phyloP scores from a whole-genome alignment of 345 rosid species.

The Salix exigua region DNA sequence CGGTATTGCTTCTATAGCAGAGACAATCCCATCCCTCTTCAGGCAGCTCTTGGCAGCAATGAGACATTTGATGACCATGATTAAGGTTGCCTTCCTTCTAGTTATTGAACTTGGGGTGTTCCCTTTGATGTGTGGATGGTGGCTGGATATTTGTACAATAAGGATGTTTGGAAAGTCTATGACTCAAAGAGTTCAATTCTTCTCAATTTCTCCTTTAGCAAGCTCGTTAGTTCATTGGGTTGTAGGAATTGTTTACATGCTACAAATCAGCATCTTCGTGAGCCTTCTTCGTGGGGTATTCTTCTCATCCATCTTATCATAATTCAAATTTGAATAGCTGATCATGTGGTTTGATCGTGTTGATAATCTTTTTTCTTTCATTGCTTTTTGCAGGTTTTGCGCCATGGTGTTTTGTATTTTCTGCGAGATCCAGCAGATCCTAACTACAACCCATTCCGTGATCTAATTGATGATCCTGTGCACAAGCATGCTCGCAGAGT shows the following conservation, averaged over 20 bases:
- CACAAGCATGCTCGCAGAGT: conserved; percentile 97
- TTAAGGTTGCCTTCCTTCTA: conserved; percentile 95
- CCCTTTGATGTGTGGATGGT: conserved; percentile 99
- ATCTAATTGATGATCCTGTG: conserved; percentile 96
- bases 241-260: conserved; percentile 91
- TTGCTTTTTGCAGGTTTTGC: conserved; percentile 61
- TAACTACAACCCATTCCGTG: conserved; percentile 96
- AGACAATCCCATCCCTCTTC: conserved; percentile 81
- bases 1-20: conserved; percentile 80
- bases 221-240: conserved; percentile 97
- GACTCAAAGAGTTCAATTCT: conserved; percentile 81
- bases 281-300: conserved; percentile 99
- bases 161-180: conserved; percentile 95
- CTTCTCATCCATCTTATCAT: conserved; percentile 7
- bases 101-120: conserved; percentile 99
- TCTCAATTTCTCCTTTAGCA: conserved; percentile 82
- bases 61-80: conserved; percentile 99
- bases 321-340: not conserved
- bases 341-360: not conserved
- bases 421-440: conserved; percentile 99
- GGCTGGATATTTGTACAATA: conserved; percentile 93
- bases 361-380: not conserved
- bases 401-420: conserved; percentile 87
- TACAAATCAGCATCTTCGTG: conserved; percentile 96
- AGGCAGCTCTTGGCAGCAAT: conserved; percentile 94